A percentile compares a stretch with the other conserved stretches of the same genome.
phyloP scores from a whole-genome alignment of 2,329 filamentous ascomycete genomes.

The Apiospora saccharicola region DNA sequence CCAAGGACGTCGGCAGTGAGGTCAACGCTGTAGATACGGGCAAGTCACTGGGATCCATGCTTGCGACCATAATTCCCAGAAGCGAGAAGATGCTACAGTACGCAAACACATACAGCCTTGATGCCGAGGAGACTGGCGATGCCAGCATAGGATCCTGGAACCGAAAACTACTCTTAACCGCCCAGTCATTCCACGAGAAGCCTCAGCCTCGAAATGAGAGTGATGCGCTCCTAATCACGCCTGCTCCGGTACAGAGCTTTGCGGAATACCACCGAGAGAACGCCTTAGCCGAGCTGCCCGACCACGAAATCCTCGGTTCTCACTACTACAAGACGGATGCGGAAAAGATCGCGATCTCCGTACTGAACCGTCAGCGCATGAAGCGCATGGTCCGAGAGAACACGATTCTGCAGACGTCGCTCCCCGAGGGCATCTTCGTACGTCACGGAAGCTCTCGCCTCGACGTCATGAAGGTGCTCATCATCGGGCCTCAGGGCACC shows the following conservation, averaged over 20 bases:
- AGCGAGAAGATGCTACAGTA: constrained; percentile 35
- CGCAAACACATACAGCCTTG: neutral
- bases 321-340: neutral
- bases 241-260: neutral
- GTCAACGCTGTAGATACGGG: constrained; percentile 34
- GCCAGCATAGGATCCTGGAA: constrained; percentile 23
- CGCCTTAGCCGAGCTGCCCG: neutral
- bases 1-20: constrained; percentile 21
- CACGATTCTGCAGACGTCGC: constrained; percentile 50
- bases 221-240: no score
- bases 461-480: constrained; percentile 59
- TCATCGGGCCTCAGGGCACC: constrained; percentile 56
- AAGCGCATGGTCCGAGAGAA: constrained; percentile 55
- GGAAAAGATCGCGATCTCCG: neutral
- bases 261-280: neutral
- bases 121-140: constrained; percentile 38
- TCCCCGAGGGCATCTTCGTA: constrained; percentile 60
- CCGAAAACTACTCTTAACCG: constrained; percentile 40
- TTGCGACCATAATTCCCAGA: constrained; percentile 41
- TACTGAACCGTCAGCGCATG: constrained; percentile 50
- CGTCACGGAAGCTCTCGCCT: constrained; percentile 52
- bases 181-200: neutral
- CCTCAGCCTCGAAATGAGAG: no score
- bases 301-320: neutral
- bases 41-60: constrained; percentile 36